Base-by-base conservation (phyloP, 805 yeast genomes). In the Wickerhamomyces bovis region DNA sequence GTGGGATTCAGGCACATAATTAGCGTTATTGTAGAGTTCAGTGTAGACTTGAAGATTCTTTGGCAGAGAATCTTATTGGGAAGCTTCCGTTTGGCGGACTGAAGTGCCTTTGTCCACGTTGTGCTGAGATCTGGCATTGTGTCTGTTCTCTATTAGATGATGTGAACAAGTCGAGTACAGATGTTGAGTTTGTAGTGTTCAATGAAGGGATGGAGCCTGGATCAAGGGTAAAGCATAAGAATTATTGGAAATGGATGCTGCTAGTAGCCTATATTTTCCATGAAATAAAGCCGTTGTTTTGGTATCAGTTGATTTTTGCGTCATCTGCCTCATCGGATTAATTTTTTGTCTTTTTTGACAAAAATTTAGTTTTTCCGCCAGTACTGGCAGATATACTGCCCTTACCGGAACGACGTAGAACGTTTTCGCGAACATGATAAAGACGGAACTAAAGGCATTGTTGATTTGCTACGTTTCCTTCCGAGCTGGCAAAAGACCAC, bases 21-120 rank as follows among this genome's bases (percentile, higher is more conserved):
- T 28, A 72, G 65, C 16, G 77, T 70, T 1, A 72, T 61, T 0
- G 76, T 70, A 8, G 70, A 62, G 50, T 67, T 68, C 1, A 67
- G 55, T 0, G 69, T 65, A 5, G 67, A 55, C 51, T 71, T 71
- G 49, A 65, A 54, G 15, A 72, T 66, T 43, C 76, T 58, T 48
- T 65, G 68, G 2, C 64, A 60, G 12, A 71, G 53, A 1, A 66
- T 56, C 43, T 65, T 53, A 46, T 59, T 49, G 5, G 59, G 63
- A 10, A 36, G 40, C 41, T 41, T 45, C 26, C 38, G 15, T 28
- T 28, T 38, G 28, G 26, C 21, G 26, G 5, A 41, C 10, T 30
- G 22, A 26, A 33, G 36, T 9, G 39, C 12, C n/a, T 38, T 38
- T 10, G 39, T 20, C 25, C 39, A 38, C 11, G 36, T 20, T 33